phyloP scores from a whole-genome alignment of 2,329 filamentous ascomycete genomes.

The Fusarium newnesense region DNA sequence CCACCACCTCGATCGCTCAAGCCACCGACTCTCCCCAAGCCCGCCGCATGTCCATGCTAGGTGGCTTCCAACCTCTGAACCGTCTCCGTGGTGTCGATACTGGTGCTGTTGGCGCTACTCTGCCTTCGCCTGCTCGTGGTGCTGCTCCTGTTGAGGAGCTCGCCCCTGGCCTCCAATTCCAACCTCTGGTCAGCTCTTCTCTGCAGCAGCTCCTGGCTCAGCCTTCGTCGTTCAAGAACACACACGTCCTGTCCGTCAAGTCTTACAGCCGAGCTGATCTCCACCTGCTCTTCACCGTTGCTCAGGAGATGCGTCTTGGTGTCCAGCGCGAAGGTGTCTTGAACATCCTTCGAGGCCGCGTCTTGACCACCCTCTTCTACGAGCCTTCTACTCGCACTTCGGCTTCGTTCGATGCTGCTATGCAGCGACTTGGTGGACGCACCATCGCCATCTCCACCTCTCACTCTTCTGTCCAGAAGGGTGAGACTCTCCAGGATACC shows the following conservation, averaged over 20 bases:
- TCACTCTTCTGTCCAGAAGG: conserved; percentile 91
- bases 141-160: conserved; percentile 56
- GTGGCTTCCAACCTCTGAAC: conserved; percentile 45
- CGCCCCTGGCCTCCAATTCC: conserved; percentile 57
- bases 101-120: conserved; percentile 20
- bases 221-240: conserved; percentile 85
- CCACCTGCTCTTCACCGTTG: conserved; percentile 93
- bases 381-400: conserved; percentile 97
- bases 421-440: conserved; percentile 95
- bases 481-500: conserved; percentile 92
- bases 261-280: conserved; percentile 90
- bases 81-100: conserved; percentile 46
- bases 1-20: conserved; percentile 54
- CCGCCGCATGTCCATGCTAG: conserved; percentile 47
- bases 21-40: conserved; percentile 51
- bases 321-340: conserved; percentile 93
- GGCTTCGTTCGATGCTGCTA: conserved; percentile 94
- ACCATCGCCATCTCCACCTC: conserved; percentile 84
- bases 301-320: conserved; percentile 95
- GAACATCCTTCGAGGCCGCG: conserved; percentile 83
- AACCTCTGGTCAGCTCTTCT: conserved; percentile 66
- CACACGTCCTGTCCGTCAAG: conserved; percentile 90
- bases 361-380: conserved; percentile 95
- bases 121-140: conserved; percentile 37
- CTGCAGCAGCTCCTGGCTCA: conserved; percentile 78